phyloP scores from a whole-genome alignment of 1,284 basidiomycete genomes.

The Phylloporus sp. region DNA sequence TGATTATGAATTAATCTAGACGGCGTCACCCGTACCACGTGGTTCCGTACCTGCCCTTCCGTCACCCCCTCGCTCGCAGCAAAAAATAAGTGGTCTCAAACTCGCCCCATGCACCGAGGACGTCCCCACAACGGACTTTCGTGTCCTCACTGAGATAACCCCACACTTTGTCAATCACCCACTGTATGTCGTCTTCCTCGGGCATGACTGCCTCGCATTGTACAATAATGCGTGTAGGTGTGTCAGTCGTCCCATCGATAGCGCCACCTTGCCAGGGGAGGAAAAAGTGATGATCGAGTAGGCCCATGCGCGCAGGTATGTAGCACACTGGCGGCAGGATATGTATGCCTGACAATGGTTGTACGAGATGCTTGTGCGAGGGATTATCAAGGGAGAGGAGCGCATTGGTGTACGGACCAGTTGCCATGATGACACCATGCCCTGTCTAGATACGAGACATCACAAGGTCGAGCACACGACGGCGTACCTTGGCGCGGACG shows the following conservation, averaged over 20 bases:
- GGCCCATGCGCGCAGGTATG: conserved; percentile 93
- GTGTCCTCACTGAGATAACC: conserved; percentile 92
- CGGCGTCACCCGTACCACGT: conserved; percentile 88
- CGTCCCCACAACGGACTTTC: conserved; percentile 94
- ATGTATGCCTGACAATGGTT: conserved; percentile 92
- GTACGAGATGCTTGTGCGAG: conserved; percentile 85
- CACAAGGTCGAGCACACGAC: background rate
- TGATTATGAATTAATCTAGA: conserved; percentile 92
- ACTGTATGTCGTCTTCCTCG: conserved; percentile 91
- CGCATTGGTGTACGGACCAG: conserved; percentile 92
- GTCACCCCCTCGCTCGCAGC: conserved; percentile 74
- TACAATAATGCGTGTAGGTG: conserved; percentile 75
- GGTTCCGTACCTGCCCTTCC: conserved; percentile 91
- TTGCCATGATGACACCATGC: conserved; percentile 88
- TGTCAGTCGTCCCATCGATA: conserved; percentile 96
- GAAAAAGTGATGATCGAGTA: conserved; percentile 99
- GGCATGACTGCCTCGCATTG: conserved; percentile 66
- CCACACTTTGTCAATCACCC: conserved; percentile 93
- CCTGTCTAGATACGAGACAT: conserved; percentile 50
- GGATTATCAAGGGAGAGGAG: conserved; percentile 90
- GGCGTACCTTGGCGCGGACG: conserved; percentile 79
- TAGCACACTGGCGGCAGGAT: conserved; percentile 98
- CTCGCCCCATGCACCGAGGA: conserved; percentile 95
- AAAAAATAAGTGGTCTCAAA: conserved; percentile 85
- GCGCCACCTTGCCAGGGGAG: conserved; percentile 98